phyloP scores from a whole-genome alignment of 768 basidiomycete genomes.

The Saitozyma podzolica region DNA sequence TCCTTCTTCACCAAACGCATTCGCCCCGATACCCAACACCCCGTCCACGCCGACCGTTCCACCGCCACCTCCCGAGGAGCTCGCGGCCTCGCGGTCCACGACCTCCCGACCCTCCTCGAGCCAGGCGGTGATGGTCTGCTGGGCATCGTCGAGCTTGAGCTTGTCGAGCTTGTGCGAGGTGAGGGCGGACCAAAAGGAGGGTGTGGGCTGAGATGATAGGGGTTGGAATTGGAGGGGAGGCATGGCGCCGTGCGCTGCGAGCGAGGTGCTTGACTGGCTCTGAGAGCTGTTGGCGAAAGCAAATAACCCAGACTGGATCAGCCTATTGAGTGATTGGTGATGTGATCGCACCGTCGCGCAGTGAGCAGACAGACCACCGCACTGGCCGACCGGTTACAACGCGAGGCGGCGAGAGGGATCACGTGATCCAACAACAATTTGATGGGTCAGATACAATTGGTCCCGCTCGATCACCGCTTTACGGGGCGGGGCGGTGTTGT shows the following conservation, averaged over 20 bases:
- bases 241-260: constrained; percentile 25
- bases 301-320: no score
- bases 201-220: constrained; percentile 80
- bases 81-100: constrained; percentile 63
- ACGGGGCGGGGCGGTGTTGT: no score
- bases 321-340: no score
- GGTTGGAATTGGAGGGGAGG: constrained; percentile 78
- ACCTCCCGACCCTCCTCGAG: constrained; percentile 72
- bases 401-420: no score
- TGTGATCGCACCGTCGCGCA: no score
- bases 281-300: no score
- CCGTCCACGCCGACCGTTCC: constrained; percentile 59
- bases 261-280: no score
- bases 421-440: no score
- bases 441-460: no score
- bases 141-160: constrained; percentile 74
- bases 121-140: constrained; percentile 64
- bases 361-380: no score
- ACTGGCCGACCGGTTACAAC: no score
- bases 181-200: constrained; percentile 89
- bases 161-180: constrained; percentile 87
- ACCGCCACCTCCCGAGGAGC: constrained; percentile 59
- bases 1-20: constrained; percentile 37
- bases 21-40: constrained; percentile 31
- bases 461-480: no score